phyloP scores from a whole-genome alignment of 495 filamentous ascomycete genomes.

The Thozetella sp. region DNA sequence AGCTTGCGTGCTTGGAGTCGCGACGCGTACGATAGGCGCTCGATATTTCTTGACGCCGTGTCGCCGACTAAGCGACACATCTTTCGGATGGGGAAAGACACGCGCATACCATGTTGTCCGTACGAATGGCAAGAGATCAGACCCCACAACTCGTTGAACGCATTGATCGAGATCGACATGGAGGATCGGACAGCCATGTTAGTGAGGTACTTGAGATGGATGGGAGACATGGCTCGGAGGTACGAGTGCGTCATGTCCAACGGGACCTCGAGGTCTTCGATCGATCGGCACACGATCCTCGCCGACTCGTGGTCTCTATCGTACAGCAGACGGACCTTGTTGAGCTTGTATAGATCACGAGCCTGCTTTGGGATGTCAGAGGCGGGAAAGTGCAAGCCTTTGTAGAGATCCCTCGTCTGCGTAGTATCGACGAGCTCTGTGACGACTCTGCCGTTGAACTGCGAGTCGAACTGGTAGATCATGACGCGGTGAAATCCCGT shows the following conservation, averaged over 20 bases:
- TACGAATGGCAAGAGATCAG: conserved; percentile 89
- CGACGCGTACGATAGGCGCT: conserved; percentile 84
- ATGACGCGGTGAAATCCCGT: conserved; percentile 93
- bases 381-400: conserved; percentile 88
- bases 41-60: conserved; percentile 84
- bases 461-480: conserved; percentile 89
- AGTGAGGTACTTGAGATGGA: conserved; percentile 85
- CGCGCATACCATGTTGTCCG: conserved; percentile 76
- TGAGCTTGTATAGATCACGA: conserved; percentile 78
- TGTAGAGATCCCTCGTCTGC: conserved; percentile 84
- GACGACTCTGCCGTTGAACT: conserved; percentile 84
- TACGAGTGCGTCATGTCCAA: conserved; percentile 86
- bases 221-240: conserved; percentile 87
- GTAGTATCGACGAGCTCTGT: conserved; percentile 82
- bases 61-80: conserved; percentile 94
- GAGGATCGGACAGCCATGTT: conserved; percentile 90
- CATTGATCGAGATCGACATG: conserved; percentile 94
- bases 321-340: conserved; percentile 78
- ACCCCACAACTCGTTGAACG: conserved; percentile 85
- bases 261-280: conserved; percentile 75
- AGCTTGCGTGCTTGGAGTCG: conserved; percentile 80
- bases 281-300: conserved; percentile 77
- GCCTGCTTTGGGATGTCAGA: conserved; percentile 90
- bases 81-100: conserved; percentile 88
- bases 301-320: conserved; percentile 76